Evolutionary conservation across 2,329 filamentous ascomycete species (phyloP).

Genomic region (Cladosporium cucumerinum): DNA sequence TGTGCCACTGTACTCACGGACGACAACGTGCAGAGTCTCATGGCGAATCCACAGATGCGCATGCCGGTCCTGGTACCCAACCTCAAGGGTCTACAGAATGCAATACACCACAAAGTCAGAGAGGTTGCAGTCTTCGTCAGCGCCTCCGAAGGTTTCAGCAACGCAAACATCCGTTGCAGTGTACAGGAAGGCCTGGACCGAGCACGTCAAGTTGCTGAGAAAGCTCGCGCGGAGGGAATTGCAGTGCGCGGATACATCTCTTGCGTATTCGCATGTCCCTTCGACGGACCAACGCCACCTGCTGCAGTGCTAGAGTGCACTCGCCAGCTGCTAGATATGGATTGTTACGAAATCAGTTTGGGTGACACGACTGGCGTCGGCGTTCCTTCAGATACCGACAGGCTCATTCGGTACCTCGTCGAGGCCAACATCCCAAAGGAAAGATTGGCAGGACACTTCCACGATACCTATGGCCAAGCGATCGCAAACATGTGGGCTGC

Average conservation of each 20-base stretch:
- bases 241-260: conserved; percentile 40
- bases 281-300: conserved; percentile 29
- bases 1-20: conserved; percentile 21
- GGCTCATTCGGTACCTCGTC: conserved; percentile 34
- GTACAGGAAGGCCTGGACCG: conserved; percentile 38
- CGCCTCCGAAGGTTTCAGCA: conserved; percentile 43
- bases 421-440: conserved; percentile 26
- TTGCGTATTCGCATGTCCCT: conserved; percentile 44
- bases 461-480: conserved; percentile 33
- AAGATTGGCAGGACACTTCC: conserved; percentile 31
- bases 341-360: conserved; percentile 30
- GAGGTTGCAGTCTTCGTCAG: conserved; percentile 44
- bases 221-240: conserved; percentile 31
- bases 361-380: conserved; percentile 31
- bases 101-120: conserved; percentile 41
- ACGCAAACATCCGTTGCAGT: conserved; percentile 42
- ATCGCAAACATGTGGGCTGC: conserved; percentile 28
- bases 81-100: conserved; percentile 53
- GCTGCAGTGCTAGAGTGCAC: conserved; percentile 22
- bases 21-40: neutral
- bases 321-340: conserved; percentile 25
- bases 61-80: conserved; percentile 43
- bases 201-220: conserved; percentile 33
- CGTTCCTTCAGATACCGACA: conserved; percentile 28
- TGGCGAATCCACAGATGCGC: neutral